A percentile compares a stretch with the other conserved stretches of the same genome.
These are phyloP conservation scores for Sclerotinia sclerotiorum DNA, from an alignment of 2,329 filamentous ascomycete genomes.

Conservation along the genomic window DNA sequence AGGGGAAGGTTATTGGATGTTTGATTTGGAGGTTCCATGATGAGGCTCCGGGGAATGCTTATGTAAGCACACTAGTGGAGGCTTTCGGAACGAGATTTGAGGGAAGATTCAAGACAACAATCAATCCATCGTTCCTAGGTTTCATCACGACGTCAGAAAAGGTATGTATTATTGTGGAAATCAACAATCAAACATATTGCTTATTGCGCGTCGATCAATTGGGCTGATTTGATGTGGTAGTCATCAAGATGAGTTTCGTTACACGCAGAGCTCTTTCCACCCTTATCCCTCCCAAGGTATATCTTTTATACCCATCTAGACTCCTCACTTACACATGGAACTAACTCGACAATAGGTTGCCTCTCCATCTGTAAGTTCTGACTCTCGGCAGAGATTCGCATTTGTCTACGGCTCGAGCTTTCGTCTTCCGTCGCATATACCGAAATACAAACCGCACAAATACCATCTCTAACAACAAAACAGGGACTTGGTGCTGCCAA, in stretches of 20 bases:
- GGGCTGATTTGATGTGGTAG: constrained; percentile 40
- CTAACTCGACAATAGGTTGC: constrained; percentile 38
- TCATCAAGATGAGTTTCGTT: constrained; percentile 84
- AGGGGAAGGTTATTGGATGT: constrained; percentile 12
- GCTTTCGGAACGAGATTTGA: constrained; percentile 32
- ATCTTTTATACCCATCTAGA: constrained; percentile 33
- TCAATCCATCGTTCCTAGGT: constrained; percentile 27
- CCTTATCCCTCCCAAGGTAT: constrained; percentile 98
- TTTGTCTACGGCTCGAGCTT: constrained; percentile 4
- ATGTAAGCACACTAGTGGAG: constrained; percentile 30
- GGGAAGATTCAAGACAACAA: constrained; percentile 25
- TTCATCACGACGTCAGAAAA: constrained; percentile 38
- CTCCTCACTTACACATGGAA: neutral
- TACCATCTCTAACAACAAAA: neutral
- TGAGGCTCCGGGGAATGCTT: constrained; percentile 27
- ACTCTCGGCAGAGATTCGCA: neutral
- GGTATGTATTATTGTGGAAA: constrained; percentile 30
- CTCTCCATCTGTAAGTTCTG: constrained; percentile 41
- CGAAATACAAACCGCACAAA: neutral
- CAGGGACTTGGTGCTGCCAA: constrained; percentile 93
- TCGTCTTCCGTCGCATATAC: neutral
- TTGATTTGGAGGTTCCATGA: constrained; percentile 18
- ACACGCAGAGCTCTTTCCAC: constrained; percentile 91
- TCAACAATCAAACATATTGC: neutral
- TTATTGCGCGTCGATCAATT: constrained; percentile 28